Conservation (phyloP, 2,329 filamentous ascomycete species). For the Colletotrichum karsti region DNA sequence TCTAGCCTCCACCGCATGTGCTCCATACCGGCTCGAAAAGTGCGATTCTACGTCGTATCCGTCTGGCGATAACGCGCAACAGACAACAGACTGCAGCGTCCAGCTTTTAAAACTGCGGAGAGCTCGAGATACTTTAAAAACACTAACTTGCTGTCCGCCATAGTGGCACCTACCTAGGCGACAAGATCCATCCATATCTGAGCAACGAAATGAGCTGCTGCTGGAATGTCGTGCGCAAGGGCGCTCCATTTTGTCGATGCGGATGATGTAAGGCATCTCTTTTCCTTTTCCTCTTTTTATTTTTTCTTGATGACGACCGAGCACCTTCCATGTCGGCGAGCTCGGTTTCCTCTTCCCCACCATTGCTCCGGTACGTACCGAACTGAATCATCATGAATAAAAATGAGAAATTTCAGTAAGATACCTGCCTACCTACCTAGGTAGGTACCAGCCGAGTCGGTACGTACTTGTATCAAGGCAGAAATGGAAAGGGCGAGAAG, state of each 20-base stretch:
- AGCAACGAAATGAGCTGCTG: neutral
- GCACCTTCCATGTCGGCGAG: constrained; percentile 10
- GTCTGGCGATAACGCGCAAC: neutral
- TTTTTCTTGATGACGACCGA: neutral
- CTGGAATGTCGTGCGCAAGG: neutral
- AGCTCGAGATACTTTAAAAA: too few relatives aligned
- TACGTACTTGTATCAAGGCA: neutral
- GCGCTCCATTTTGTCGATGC: neutral
- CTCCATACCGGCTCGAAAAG: neutral
- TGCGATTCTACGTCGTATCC: neutral
- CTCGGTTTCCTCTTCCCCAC: constrained; percentile 3
- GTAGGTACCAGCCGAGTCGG: too few relatives aligned
- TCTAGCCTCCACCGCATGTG: neutral
- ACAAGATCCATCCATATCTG: neutral
- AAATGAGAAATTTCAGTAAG: constrained; percentile 6
- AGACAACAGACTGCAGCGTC: neutral
- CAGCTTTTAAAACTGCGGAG: neutral
- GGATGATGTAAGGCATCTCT: constrained; percentile 4
- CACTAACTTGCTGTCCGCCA: too few relatives aligned
- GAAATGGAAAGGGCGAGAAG: neutral
- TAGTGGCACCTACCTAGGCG: too few relatives aligned
- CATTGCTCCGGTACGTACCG: neutral
- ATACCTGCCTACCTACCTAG: too few relatives aligned
- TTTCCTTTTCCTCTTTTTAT: neutral
- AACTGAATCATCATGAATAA: neutral